phyloP scores from a whole-genome alignment of 352 stramenopile genomes.

The Phytopythium vexans region DNA sequence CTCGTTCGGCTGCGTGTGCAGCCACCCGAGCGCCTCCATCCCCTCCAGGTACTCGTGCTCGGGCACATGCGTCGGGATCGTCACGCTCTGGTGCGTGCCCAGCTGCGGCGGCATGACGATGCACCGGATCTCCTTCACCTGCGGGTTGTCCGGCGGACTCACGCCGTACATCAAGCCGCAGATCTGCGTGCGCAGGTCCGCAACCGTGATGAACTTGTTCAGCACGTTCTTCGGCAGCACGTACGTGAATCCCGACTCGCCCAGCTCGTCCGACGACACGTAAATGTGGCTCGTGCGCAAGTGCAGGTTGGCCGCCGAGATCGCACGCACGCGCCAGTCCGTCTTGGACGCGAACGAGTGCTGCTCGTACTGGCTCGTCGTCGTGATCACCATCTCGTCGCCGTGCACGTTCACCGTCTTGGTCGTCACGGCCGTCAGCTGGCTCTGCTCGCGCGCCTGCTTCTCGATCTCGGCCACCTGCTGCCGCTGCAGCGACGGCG shows the following conservation, averaged over 20 bases:
- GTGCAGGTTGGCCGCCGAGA: conserved; percentile 98
- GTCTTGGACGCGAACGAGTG: conserved; percentile 99
- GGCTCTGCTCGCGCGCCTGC: conserved; percentile 96
- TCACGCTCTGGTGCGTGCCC: conserved; percentile 97
- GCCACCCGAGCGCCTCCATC: conserved; percentile 98
- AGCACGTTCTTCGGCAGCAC: conserved; percentile 99
- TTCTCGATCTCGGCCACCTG: conserved; percentile 99
- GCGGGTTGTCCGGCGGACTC: conserved; percentile 96
- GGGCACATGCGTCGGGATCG: conserved; percentile 95
- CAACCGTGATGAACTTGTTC: conserved; percentile 99
- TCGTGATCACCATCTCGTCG: conserved; percentile 99
- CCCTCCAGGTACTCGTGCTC: conserved; percentile 97
- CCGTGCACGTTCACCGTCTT: conserved; percentile 99
- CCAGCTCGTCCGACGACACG: conserved; percentile 98
- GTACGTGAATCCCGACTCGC: conserved; percentile 98
- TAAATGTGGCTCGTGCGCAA: conserved; percentile 99
- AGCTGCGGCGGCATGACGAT: conserved; percentile 99
- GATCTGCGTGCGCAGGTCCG: conserved; percentile 97
- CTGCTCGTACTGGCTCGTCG: conserved; percentile 99
- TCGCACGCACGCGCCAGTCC: conserved; percentile 98
- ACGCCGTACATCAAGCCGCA: conserved; percentile 99
- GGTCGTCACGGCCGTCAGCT: conserved; percentile 98
- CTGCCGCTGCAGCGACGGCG: conserved; percentile 98
- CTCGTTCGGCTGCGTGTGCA: conserved; percentile 99
- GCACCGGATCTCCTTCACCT: conserved; percentile 99